Evolutionary conservation across 768 basidiomycete species (phyloP), one percentile per base, ranked within the genome.

Genomic region (Mycena epipterygia): DNA sequence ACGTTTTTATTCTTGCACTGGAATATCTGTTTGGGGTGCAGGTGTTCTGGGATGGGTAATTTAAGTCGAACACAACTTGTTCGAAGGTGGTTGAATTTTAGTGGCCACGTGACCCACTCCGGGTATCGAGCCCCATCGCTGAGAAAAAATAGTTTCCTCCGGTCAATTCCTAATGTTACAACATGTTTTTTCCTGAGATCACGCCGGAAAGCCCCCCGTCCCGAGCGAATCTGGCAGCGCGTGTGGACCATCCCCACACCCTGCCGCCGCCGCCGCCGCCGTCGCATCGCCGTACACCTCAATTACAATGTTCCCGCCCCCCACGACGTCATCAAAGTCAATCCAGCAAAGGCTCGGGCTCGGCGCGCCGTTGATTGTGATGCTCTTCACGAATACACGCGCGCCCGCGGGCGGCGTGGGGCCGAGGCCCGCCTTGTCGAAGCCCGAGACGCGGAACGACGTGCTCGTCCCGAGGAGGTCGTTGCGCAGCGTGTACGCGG

Each of bases 221-320:
- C 77, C 81, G 63, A 86, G 74, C 13, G 84, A 86, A 68, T 82
- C 82, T 1, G 86, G 86, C 52, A 82, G 72, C 33, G 80, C 76
- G 14, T 62, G 73, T 32, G 78, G 70, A 6, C 64, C 78, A 3
- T 64, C 63, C 19, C 85, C 85, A 76, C 86, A 87, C 2, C 86
- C 87, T 23, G 79, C 75, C 17, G 69, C 66, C 11, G 73, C 74
- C 1, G 84, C 84, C 0, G 80, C 79, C 12, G 51, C 70, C n/a
- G n/a, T n/a, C 2, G 83, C 81, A 70, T 84, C 83, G 12, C 78
- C 74, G 46, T 84, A 85, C 23, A 87, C 82, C 58, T 82, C 80
- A 64, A 87, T 87, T 8, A 83, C 81, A 58, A 87, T 80, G 52
- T 80, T 76, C 12, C 84, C 85, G 1, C 86, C 86, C 2, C 84